Evolutionary conservation across 495 filamentous ascomycete species (phyloP).

Genomic region (Aspergillus wentii): DNA sequence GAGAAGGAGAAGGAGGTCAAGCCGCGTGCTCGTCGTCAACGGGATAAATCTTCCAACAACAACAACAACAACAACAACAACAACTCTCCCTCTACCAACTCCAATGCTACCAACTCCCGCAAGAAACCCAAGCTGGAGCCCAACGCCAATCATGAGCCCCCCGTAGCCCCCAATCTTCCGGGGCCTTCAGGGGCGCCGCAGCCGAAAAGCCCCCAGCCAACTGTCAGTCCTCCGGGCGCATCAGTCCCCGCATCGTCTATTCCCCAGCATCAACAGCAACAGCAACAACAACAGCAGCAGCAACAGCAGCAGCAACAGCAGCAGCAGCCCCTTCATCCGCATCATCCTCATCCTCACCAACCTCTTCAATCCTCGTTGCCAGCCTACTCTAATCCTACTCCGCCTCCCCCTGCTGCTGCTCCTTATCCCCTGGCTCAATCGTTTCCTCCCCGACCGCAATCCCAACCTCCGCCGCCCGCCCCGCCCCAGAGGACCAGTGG

Average conservation of each 20-base stretch:
- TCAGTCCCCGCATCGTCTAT: background rate
- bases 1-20: constrained; percentile 29
- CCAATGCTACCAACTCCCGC: constrained; percentile 26
- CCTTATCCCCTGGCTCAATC: constrained; percentile 16
- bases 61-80: no score
- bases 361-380: constrained; percentile 16
- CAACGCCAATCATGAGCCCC: constrained; percentile 14
- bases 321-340: constrained; percentile 1
- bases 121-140: constrained; percentile 46
- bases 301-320: constrained; percentile 6
- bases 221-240: constrained; percentile 4
- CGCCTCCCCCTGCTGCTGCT: no score
- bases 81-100: constrained; percentile 13
- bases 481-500: constrained; percentile 52
- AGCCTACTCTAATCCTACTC: constrained; percentile 17
- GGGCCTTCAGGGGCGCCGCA: no score
- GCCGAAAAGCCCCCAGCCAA: background rate
- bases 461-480: constrained; percentile 32
- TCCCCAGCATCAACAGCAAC: background rate
- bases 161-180: constrained; percentile 12
- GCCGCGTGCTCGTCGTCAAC: constrained; percentile 31
- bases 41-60: constrained; percentile 32
- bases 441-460: constrained; percentile 30
- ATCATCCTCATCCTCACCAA: constrained; percentile 9
- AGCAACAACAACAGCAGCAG: constrained; percentile 6